Conservation (phyloP, 1,139 yeast species). For the Nakaseomyces glabratus region DNA sequence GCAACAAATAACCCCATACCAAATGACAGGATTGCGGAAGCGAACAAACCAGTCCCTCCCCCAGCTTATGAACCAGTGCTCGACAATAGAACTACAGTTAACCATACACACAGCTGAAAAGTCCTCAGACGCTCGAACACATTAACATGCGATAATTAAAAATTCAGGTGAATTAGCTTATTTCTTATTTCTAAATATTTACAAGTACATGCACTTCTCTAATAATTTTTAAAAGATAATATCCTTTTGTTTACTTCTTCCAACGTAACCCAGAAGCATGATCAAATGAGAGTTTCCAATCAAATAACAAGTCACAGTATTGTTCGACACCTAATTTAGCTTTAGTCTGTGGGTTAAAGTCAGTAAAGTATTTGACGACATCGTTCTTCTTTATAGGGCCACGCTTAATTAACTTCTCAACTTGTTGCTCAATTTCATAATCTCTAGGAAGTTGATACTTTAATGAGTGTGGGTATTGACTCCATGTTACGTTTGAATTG, state of each 20-base stretch:
- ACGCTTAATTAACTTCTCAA: slow-evolving; percentile 48
- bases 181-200: too few relatives aligned
- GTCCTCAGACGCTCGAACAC: too few relatives aligned
- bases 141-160: too few relatives aligned
- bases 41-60: too few relatives aligned
- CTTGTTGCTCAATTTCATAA: slow-evolving; percentile 35
- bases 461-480: slow-evolving; percentile 45
- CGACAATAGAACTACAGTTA: too few relatives aligned
- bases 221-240: too few relatives aligned
- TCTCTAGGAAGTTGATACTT: slow-evolving; percentile 75
- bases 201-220: slow-evolving; percentile 1
- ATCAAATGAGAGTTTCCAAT: background rate
- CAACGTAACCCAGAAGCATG: background rate
- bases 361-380: slow-evolving; percentile 51
- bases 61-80: too few relatives aligned
- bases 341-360: slow-evolving; percentile 32
- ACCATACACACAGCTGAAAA: too few relatives aligned
- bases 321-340: slow-evolving; percentile 50
- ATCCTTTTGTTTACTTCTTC: background rate
- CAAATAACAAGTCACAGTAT: slow-evolving; percentile 1
- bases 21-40: too few relatives aligned
- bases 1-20: too few relatives aligned
- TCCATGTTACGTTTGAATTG: slow-evolving; percentile 23
- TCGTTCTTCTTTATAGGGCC: slow-evolving; percentile 45
- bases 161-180: too few relatives aligned